A percentile compares a stretch with the other conserved stretches of the same genome.
Evolutionary conservation across 257 asterid genomes (phyloP).

Genomic region (Fraxinus pennsylvanica): DNA sequence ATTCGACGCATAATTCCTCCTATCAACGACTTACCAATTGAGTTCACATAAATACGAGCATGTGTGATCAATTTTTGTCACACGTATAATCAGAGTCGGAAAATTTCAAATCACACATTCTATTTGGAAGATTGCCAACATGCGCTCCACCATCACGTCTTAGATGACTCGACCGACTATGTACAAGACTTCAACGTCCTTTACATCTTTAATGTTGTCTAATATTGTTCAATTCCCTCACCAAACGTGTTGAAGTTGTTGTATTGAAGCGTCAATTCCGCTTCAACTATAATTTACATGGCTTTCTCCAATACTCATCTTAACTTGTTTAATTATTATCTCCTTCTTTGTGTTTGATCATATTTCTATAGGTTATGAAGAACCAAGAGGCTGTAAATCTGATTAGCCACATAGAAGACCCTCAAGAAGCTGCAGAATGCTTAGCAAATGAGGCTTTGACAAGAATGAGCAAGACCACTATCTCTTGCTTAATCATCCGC

Average conservation of each 20-base stretch:
- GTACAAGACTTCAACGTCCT: too few species aligned
- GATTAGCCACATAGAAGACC: constrained; percentile 60
- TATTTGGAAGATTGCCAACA: too few species aligned
- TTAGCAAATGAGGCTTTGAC: constrained; percentile 58
- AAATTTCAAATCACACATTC: too few species aligned
- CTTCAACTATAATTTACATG: not conserved
- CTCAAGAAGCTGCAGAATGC: constrained; percentile 65
- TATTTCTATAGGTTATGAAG: constrained; percentile 49
- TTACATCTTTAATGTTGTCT: too few species aligned
- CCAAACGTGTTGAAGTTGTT: not conserved
- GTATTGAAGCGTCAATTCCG: not conserved
- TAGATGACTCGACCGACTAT: too few species aligned
- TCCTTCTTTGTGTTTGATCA: not conserved
- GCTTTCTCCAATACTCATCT: not conserved
- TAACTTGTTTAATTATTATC: not conserved
- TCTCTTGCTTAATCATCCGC: constrained; percentile 60
- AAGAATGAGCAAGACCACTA: constrained; percentile 53
- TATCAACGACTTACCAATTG: too few species aligned
- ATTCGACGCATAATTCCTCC: not conserved
- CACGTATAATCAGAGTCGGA: too few species aligned
- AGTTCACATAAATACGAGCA: too few species aligned
- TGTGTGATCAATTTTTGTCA: too few species aligned
- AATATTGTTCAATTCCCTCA: not conserved
- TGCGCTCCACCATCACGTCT: too few species aligned
- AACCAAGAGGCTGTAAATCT: constrained; percentile 70